A percentile compares a stretch with the other conserved stretches of the same genome.
phyloP scores from a whole-genome alignment of 2,329 filamentous ascomycete genomes.

The Ceratocystis ficicola region DNA sequence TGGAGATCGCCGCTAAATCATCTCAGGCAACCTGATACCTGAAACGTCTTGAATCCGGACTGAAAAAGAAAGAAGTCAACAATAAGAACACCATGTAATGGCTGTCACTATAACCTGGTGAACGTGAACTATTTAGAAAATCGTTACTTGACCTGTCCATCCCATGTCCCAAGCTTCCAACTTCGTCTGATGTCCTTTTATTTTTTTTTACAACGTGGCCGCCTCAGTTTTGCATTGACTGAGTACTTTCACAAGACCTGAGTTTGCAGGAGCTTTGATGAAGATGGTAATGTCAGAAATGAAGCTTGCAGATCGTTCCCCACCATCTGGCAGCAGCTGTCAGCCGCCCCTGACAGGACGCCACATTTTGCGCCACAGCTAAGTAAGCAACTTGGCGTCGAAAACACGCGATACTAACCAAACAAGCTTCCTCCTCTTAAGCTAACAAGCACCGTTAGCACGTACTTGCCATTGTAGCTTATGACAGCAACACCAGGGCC shows the following conservation, averaged over 20 bases:
- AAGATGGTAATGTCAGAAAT: too few species aligned
- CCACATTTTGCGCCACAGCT: too few species aligned
- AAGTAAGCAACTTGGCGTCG: too few species aligned
- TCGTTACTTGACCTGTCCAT: not conserved
- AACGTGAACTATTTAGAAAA: not conserved
- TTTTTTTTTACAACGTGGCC: not conserved
- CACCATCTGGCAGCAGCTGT: too few species aligned
- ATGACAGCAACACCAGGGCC: too few species aligned
- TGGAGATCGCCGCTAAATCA: conserved; percentile 7
- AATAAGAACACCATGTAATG: not conserved
- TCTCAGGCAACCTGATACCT: conserved; percentile 2
- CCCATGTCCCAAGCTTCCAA: conserved; percentile 1
- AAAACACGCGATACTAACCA: too few species aligned
- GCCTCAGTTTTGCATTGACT: not conserved
- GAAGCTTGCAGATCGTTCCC: too few species aligned
- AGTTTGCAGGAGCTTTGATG: not conserved
- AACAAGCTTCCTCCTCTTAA: too few species aligned
- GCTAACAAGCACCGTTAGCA: too few species aligned
- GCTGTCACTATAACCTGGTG: not conserved
- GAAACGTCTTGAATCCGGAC: not conserved
- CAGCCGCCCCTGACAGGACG: too few species aligned
- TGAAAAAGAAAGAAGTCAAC: not conserved
- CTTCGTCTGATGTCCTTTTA: not conserved
- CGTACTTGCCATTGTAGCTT: too few species aligned
- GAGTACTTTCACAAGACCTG: not conserved